Evolutionary conservation across 2,329 filamentous ascomycete genomes (phyloP), one percentile per base, ranked within the genome.

Genomic region (Catunica adiposa): DNA sequence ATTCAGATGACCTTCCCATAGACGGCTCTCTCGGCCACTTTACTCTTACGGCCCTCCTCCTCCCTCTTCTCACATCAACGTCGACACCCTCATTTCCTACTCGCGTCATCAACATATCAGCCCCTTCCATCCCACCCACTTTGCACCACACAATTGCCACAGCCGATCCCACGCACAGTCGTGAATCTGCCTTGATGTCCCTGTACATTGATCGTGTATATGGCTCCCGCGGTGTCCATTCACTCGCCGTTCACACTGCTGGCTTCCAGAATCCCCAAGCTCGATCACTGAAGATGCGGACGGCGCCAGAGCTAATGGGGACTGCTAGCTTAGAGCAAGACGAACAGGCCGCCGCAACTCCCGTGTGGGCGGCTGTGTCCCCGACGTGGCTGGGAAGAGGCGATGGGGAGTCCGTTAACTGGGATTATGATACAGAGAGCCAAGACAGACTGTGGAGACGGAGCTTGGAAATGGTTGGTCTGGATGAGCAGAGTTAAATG

Each of bases 141-240:
- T 31, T 44, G 11, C 11, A 22, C 40, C 40, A 44, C 40, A n/a
- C 15, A 44, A n/a, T 17, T n/a, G 20, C 40, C 3, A 44, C 15
- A 2, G 29, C 29, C 5, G 29, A 34, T 34, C 29, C 29, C 29
- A 5, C 29, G 29, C 40, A 44, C 40, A 44, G 40, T n/a, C 40
- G 40, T 7, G 40, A 44, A 17, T 44, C 40, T 22, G 40, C 40
- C 9, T n/a, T 44, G 11, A 44, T 44, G 40, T 1, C 40, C n/a
- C n/a, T 44, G 15, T 44, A 44, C 17, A 44, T 44, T 7, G 40
- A 44, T 8, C 40, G 40, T n/a, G 40, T 44, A 7, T 44, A 17
- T 44, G 40, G 40, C 9, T n/a, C 40, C 40, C 48, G 48, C n/a
- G 48, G 48, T 20, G 26, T 51, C 29, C 48, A 34, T n/a, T 51